Evolutionary conservation across 2,329 filamentous ascomycete genomes (phyloP).

Genomic region (Nemania sp.): DNA sequence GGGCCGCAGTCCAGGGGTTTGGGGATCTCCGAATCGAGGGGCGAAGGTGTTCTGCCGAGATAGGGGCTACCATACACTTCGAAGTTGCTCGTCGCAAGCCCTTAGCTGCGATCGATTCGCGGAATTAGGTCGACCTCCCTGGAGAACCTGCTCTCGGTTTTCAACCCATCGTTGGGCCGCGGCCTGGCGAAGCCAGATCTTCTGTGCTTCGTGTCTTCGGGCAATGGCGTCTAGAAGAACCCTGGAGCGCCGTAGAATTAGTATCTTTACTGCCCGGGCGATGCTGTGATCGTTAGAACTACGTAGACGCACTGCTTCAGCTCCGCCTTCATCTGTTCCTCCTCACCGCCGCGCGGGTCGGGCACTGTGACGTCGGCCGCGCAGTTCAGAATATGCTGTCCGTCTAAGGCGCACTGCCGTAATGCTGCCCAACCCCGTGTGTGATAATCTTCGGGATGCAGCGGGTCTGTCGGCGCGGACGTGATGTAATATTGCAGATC

Average conservation of each 20-base stretch:
- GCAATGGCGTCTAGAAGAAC: conserved; percentile 63
- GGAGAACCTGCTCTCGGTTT: conserved; percentile 56
- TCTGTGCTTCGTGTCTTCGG: conserved; percentile 65
- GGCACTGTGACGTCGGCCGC: conserved; percentile 65
- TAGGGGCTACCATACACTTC: conserved; percentile 49
- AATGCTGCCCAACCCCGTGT: conserved; percentile 66
- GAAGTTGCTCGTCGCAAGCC: conserved; percentile 60
- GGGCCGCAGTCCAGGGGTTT: background rate
- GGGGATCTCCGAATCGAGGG: conserved; percentile 4
- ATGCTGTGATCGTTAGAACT: background rate
- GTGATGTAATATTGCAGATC: conserved; percentile 66
- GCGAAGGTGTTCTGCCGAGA: conserved; percentile 5
- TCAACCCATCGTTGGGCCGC: conserved; percentile 64
- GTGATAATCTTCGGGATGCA: conserved; percentile 61
- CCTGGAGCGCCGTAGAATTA: conserved; percentile 40
- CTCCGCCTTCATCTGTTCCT: conserved; percentile 65
- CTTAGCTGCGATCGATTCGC: conserved; percentile 53
- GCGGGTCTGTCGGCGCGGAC: conserved; percentile 57
- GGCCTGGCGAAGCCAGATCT: conserved; percentile 64
- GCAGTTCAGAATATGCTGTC: conserved; percentile 66
- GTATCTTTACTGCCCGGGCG: conserved; percentile 7
- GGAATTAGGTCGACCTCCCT: conserved; percentile 53
- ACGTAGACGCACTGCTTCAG: conserved; percentile 58
- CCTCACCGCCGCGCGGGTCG: conserved; percentile 53
- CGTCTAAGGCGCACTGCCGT: conserved; percentile 64